Evolutionary conservation across 192 early-diverging fungal species (phyloP).

Genomic region (Podila horticola): DNA sequence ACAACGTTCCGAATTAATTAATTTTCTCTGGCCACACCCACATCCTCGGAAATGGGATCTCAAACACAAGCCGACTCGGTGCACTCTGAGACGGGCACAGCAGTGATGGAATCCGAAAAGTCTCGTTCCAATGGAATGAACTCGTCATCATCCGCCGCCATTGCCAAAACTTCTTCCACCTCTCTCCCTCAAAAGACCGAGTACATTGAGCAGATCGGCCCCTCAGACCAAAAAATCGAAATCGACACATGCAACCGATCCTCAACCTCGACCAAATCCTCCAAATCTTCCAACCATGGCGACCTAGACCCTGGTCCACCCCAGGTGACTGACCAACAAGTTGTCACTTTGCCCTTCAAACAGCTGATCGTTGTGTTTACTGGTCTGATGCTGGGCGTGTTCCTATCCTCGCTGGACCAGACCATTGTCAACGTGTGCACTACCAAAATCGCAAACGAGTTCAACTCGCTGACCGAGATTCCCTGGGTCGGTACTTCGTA

Average conservation of each 20-base stretch:
- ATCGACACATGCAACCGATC: not conserved
- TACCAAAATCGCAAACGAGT: slow-evolving; percentile 70
- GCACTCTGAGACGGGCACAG: slow-evolving; percentile 36
- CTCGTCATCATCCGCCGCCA: slow-evolving; percentile 6
- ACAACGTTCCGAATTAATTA: not conserved
- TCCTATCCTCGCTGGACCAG: slow-evolving; percentile 75
- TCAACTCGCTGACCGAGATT: slow-evolving; percentile 65
- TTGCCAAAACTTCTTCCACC: not conserved
- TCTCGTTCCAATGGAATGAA: slow-evolving; percentile 1
- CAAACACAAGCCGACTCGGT: slow-evolving; percentile 15
- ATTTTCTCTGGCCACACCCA: not conserved
- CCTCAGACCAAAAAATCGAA: slow-evolving; percentile 3
- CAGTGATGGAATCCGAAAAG: slow-evolving; percentile 37
- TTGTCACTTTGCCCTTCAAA: slow-evolving; percentile 28
- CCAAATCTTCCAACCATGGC: slow-evolving; percentile 14
- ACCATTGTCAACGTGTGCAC: slow-evolving; percentile 84
- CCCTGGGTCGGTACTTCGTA: slow-evolving; percentile 74
- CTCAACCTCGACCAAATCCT: not conserved
- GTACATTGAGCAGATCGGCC: slow-evolving; percentile 15
- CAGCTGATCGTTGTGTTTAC: slow-evolving; percentile 46
- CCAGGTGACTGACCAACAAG: not conserved
- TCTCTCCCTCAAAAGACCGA: slow-evolving; percentile 9
- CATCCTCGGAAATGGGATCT: slow-evolving; percentile 7
- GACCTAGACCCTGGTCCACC: slow-evolving; percentile 20
- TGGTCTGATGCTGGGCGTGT: slow-evolving; percentile 61